Evolutionary conservation across 805 yeast genomes (phyloP).

Genomic region (Wickerhamomyces bisporus): DNA sequence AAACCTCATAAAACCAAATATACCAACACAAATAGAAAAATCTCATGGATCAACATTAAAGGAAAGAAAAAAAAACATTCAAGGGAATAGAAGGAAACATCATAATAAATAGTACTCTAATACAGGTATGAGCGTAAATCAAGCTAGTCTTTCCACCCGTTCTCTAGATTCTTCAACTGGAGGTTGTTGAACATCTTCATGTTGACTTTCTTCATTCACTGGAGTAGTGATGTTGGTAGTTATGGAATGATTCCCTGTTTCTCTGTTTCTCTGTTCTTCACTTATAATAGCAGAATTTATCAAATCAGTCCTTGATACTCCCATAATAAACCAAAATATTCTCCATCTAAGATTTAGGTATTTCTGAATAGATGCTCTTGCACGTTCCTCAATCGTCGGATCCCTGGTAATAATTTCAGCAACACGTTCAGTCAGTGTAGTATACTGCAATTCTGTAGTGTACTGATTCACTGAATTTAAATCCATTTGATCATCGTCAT

Average conservation of each 20-base stretch:
- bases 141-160: conserved; percentile 4
- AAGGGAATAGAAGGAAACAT: background rate
- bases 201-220: background rate
- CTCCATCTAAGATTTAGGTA: conserved; percentile 28
- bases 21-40: no score
- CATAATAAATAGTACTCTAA: background rate
- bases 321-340: conserved; percentile 53
- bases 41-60: no score
- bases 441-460: conserved; percentile 26
- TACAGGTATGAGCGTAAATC: background rate
- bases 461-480: conserved; percentile 14
- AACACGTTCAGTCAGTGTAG: conserved; percentile 40
- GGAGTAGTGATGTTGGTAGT: background rate
- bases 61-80: background rate
- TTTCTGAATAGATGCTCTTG: conserved; percentile 32
- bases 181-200: no score
- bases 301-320: conserved; percentile 42
- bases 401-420: conserved; percentile 36
- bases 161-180: background rate
- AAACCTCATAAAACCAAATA: no score
- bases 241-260: background rate
- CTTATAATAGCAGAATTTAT: conserved; percentile 46
- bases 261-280: conserved; percentile 27
- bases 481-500: conserved; percentile 24
- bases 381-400: conserved; percentile 40